A percentile compares a stretch with the other conserved stretches of the same genome.
phyloP scores from a whole-genome alignment of 2,329 filamentous ascomycete genomes.

The Colletotrichum musae region DNA sequence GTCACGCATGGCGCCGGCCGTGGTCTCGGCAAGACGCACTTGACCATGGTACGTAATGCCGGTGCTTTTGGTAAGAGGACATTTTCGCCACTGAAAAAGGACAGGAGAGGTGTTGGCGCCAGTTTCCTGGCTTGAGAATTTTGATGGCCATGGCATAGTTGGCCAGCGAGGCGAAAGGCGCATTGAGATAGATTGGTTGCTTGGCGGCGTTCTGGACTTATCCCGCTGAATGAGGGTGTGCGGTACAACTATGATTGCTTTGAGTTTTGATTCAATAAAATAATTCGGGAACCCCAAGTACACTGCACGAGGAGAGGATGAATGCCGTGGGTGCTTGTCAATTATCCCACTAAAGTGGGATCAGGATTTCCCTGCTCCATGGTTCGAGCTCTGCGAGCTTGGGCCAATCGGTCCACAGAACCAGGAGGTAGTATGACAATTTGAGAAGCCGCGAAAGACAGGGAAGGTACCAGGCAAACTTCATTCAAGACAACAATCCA shows the following conservation, averaged over 20 bases:
- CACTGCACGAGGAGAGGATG: too few relatives aligned
- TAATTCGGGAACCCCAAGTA: too few relatives aligned
- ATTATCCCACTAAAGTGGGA: too few relatives aligned
- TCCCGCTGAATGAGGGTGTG: not conserved
- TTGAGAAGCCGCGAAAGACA: too few relatives aligned
- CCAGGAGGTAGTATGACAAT: too few relatives aligned
- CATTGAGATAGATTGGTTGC: slow-evolving; percentile 20
- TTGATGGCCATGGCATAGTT: not conserved
- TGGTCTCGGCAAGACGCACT: slow-evolving; percentile 51
- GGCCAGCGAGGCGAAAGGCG: slow-evolving; percentile 2
- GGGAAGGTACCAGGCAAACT: too few relatives aligned
- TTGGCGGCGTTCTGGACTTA: slow-evolving; percentile 22
- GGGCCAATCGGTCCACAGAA: too few relatives aligned
- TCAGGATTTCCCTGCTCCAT: too few relatives aligned
- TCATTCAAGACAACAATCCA: too few relatives aligned
- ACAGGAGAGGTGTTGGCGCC: slow-evolving; percentile 73
- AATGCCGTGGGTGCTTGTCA: too few relatives aligned
- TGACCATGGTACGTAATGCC: slow-evolving; percentile 56
- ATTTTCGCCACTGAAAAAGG: slow-evolving; percentile 82
- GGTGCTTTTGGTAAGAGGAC: slow-evolving; percentile 64
- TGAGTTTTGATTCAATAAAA: slow-evolving; percentile 8
- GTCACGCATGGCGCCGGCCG: slow-evolving; percentile 45
- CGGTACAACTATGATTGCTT: slow-evolving; percentile 14
- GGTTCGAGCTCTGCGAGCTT: too few relatives aligned
- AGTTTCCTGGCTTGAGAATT: slow-evolving; percentile 67